Percentiles rank a stretch among this genome's conserved stretches.
Conservation (phyloP, 2,329 filamentous ascomycete species). For the Xylaria digitata region DNA sequence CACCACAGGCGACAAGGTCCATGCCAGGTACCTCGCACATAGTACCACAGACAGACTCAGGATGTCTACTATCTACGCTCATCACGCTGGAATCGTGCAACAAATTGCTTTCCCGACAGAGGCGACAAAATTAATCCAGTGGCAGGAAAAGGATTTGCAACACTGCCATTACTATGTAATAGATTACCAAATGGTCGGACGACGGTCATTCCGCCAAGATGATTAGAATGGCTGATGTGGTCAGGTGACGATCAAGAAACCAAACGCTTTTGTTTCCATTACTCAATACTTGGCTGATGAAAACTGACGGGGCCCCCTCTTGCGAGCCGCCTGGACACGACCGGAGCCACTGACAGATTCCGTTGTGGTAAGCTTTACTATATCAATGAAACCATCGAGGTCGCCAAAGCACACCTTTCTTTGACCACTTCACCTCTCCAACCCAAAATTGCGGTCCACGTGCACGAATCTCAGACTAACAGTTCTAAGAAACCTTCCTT, state of each 20-base stretch:
- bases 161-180: neutral
- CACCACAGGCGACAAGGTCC: neutral
- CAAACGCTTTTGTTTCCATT: slow-evolving; percentile 61
- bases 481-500: neutral
- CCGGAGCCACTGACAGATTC: slow-evolving; percentile 32
- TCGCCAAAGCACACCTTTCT: slow-evolving; percentile 3
- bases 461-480: slow-evolving; percentile 22
- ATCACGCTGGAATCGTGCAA: too few relatives aligned
- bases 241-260: slow-evolving; percentile 54
- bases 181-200: slow-evolving; percentile 12
- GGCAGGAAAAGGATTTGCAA: neutral
- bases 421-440: slow-evolving; percentile 14
- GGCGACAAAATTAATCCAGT: too few relatives aligned
- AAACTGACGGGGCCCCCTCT: slow-evolving; percentile 39
- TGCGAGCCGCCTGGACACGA: slow-evolving; percentile 29
- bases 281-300: slow-evolving; percentile 57
- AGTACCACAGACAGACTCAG: too few relatives aligned
- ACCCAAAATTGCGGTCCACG: slow-evolving; percentile 30
- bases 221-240: slow-evolving; percentile 40
- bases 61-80: too few relatives aligned
- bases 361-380: slow-evolving; percentile 38
- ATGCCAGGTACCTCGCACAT: neutral
- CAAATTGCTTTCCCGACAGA: too few relatives aligned
- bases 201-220: slow-evolving; percentile 24
- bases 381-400: slow-evolving; percentile 33